Evolutionary conservation across 495 filamentous ascomycete species (phyloP).

Genomic region (Corynascus novoguineensis): DNA sequence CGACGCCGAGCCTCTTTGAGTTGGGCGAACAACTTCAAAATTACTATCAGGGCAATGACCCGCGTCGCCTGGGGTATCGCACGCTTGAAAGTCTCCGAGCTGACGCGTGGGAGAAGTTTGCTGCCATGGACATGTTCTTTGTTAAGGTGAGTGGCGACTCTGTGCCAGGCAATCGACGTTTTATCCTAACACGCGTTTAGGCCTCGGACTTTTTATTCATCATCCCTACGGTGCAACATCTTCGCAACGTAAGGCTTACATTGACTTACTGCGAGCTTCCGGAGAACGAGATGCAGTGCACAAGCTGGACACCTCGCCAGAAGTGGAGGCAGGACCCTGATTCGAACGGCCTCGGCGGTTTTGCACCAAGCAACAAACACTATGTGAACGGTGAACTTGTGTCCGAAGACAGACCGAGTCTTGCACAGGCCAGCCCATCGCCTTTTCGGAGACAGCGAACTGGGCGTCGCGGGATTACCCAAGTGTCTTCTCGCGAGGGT

Average conservation of each 20-base stretch:
- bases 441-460: slow-evolving; percentile 45
- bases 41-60: slow-evolving; percentile 39
- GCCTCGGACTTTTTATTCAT: slow-evolving; percentile 70
- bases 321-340: slow-evolving; percentile 53
- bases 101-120: slow-evolving; percentile 45
- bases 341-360: slow-evolving; percentile 32
- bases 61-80: slow-evolving; percentile 35
- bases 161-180: background rate
- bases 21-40: slow-evolving; percentile 40
- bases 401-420: slow-evolving; percentile 35
- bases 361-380: slow-evolving; percentile 44
- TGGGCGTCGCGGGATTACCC: slow-evolving; percentile 41
- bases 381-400: slow-evolving; percentile 44
- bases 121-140: slow-evolving; percentile 63
- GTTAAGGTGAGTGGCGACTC: slow-evolving; percentile 52
- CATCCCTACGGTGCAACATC: slow-evolving; percentile 63
- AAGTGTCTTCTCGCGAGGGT: slow-evolving; percentile 40
- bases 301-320: slow-evolving; percentile 31
- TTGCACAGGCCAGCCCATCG: slow-evolving; percentile 34
- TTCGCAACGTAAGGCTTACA: slow-evolving; percentile 54
- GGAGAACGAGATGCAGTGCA: slow-evolving; percentile 35
- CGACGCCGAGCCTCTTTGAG: slow-evolving; percentile 39
- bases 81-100: slow-evolving; percentile 36
- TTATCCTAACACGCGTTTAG: slow-evolving; percentile 35
- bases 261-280: slow-evolving; percentile 50